Evolutionary conservation across 495 filamentous ascomycete species (phyloP).

Genomic region (Opeltia flavorubescens): DNA sequence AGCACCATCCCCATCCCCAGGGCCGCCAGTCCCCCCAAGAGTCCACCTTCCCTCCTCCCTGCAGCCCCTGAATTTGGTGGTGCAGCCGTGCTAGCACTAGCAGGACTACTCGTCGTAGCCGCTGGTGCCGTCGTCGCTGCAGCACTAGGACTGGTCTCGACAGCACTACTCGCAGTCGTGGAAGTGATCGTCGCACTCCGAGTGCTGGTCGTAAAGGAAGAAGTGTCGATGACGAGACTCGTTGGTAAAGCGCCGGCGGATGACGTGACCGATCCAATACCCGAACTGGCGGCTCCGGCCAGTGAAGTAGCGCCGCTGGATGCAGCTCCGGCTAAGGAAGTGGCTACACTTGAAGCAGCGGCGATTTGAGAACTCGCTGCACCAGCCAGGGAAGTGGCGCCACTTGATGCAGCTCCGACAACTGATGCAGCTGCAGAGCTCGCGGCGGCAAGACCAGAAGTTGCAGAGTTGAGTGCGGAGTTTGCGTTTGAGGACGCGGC

Average conservation of each 20-base stretch:
- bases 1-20: not conserved
- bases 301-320: not conserved
- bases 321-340: not conserved
- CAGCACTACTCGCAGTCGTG: not conserved
- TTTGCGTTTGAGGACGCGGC: slow-evolving; percentile 5
- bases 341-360: not conserved
- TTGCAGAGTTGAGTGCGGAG: not conserved
- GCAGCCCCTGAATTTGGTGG: not conserved
- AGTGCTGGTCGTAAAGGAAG: not conserved
- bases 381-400: not conserved
- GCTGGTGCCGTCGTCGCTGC: not conserved
- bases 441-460: not conserved
- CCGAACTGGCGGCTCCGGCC: not conserved
- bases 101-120: slow-evolving; percentile 1
- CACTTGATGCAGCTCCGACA: not conserved
- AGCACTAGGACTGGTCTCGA: not conserved
- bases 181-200: not conserved
- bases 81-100: slow-evolving; percentile 1
- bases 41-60: not conserved
- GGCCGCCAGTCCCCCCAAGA: not conserved
- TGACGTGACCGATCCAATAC: not conserved
- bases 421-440: not conserved
- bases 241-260: not conserved
- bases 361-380: not conserved
- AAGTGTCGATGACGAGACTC: not conserved